Percentiles rank a stretch among this genome's conserved stretches.
These are phyloP conservation scores for Salvia sclarea DNA, from an alignment of 305 asterid genomes.

Conservation along the genomic window DNA sequence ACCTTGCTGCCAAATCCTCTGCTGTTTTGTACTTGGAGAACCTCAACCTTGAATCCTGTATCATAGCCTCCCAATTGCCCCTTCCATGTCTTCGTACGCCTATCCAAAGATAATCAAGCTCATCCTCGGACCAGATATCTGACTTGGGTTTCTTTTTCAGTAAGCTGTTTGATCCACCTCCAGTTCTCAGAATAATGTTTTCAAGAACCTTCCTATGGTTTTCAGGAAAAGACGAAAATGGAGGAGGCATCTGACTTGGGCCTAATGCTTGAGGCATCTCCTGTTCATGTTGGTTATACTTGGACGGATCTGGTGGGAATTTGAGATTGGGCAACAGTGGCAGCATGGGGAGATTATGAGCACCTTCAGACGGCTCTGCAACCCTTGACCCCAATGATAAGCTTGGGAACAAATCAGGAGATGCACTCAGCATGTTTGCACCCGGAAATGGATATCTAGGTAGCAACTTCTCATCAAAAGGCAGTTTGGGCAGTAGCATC, in stretches of 20 bases:
- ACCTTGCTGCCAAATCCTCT: slow-evolving; percentile 65
- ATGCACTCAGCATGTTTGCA: slow-evolving; percentile 45
- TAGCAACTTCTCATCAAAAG: slow-evolving; percentile 66
- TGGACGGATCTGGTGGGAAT: slow-evolving; percentile 57
- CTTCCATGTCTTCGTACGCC: slow-evolving; percentile 89
- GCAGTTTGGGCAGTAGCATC: slow-evolving; percentile 65
- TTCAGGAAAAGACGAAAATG: slow-evolving; percentile 76
- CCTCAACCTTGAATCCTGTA: slow-evolving; percentile 73
- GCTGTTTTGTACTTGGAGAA: slow-evolving; percentile 73
- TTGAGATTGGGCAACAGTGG: slow-evolving; percentile 74
- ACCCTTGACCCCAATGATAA: slow-evolving; percentile 75
- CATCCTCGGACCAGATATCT: slow-evolving; percentile 87
- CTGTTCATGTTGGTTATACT: slow-evolving; percentile 55
- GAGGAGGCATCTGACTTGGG: slow-evolving; percentile 55
- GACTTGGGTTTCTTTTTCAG: slow-evolving; percentile 50
- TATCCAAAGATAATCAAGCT: slow-evolving; percentile 88
- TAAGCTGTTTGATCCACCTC: slow-evolving; percentile 56
- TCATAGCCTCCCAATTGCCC: slow-evolving; percentile 86
- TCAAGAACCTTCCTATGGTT: slow-evolving; percentile 83
- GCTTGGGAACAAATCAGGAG: slow-evolving; percentile 64
- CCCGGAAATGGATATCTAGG: slow-evolving; percentile 64
- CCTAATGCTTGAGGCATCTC: slow-evolving; percentile 62
- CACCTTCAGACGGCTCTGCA: slow-evolving; percentile 45
- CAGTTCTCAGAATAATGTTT: slow-evolving; percentile 74
- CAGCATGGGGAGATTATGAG: slow-evolving; percentile 53